Base-by-base conservation (phyloP, 208 protist species). In the Trypanosoma cruzi region DNA sequence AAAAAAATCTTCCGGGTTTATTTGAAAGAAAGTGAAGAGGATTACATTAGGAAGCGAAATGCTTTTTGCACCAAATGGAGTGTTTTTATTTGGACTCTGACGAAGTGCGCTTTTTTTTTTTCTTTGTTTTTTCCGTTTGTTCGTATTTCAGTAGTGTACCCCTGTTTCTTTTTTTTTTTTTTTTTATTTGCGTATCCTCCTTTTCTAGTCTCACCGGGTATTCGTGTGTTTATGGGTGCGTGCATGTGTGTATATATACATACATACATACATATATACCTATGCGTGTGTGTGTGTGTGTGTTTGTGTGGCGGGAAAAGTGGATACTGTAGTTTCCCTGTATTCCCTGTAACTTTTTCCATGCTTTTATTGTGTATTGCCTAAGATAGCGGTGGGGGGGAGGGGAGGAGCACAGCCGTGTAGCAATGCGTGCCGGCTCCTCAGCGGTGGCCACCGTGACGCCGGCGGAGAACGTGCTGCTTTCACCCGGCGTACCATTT, bases 161-260 rank as follows among this genome's bases (percentile, higher is more conserved):
- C n/a, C n/a, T n/a, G n/a, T n/a, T n/a, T n/a, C n/a, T n/a, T n/a
- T n/a, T n/a, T n/a, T n/a, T n/a, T n/a, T n/a, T n/a, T 24, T 4
- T 52, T 31, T 65, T 24, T 52, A n/a, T 37, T 56, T 29, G 29
- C 60, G 13, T 34, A 44, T 29, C 13, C 14, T 53, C 7, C 10
- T 20, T 48, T 7, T 10, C 13, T 7, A 65, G 14, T 54, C 14
- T n/a, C n/a, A n/a, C n/a, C n/a, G n/a, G n/a, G n/a, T n/a, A n/a
- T n/a, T n/a, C n/a, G n/a, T n/a, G n/a, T n/a, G n/a, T n/a, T n/a
- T n/a, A n/a, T n/a, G n/a, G n/a, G 32, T 54, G 24, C 26, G 22
- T 55, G 36, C 29, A 42, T 67, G 40, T 49, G 22, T 67, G 57
- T 73, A 65, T 46, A 57, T 64, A 68, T 68, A 68, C 54, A 68